phyloP scores from a whole-genome alignment of 495 filamentous ascomycete species.

The Penicillium dipodomyicola region DNA sequence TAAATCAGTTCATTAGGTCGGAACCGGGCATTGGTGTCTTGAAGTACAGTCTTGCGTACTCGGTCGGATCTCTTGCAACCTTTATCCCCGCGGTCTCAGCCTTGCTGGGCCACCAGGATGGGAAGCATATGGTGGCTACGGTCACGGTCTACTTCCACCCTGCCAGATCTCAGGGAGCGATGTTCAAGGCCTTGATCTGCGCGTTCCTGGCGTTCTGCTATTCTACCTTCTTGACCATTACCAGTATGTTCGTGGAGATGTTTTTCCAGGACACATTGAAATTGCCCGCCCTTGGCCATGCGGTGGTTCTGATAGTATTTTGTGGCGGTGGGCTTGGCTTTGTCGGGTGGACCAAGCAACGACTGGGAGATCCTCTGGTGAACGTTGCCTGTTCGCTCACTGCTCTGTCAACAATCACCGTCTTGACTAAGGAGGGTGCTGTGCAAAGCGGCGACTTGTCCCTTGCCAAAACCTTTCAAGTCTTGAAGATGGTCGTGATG shows the following conservation, averaged over 20 bases:
- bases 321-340: conserved; percentile 87
- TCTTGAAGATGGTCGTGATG: conserved; percentile 88
- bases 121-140: conserved; percentile 93
- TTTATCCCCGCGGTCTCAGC: conserved; percentile 72
- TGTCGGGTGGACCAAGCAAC: conserved; percentile 91
- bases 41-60: conserved; percentile 92
- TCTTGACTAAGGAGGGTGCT: conserved; percentile 88
- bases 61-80: conserved; percentile 83
- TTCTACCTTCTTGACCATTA: conserved; percentile 73
- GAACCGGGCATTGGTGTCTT: conserved; percentile 70
- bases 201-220: conserved; percentile 80
- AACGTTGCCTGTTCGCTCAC: conserved; percentile 88
- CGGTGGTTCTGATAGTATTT: conserved; percentile 79
- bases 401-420: conserved; percentile 86
- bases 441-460: conserved; percentile 79
- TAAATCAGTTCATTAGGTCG: conserved; percentile 47
- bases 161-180: conserved; percentile 83
- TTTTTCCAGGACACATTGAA: conserved; percentile 66
- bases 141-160: conserved; percentile 96
- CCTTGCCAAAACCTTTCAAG: conserved; percentile 78
- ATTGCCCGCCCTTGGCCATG: conserved; percentile 70
- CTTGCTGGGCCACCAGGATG: conserved; percentile 80
- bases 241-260: conserved; percentile 82
- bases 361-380: conserved; percentile 78
- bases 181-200: conserved; percentile 85